Conservation (phyloP, 108 stramenopile genomes). For the Skeletonema menzelii region DNA sequence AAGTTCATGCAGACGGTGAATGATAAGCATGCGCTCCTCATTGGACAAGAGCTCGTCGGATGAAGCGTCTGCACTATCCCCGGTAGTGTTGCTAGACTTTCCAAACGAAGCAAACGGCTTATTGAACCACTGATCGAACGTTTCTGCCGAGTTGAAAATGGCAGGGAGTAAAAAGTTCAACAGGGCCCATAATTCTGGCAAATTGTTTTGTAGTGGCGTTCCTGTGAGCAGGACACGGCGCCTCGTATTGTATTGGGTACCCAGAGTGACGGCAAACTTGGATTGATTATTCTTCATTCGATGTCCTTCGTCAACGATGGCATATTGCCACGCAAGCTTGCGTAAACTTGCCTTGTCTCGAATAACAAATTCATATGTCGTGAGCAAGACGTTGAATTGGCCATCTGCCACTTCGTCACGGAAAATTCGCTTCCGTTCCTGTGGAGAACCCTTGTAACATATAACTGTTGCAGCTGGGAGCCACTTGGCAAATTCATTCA, state of each 20-base stretch:
- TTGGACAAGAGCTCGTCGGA: constrained; percentile 64
- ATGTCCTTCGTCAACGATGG: constrained; percentile 98
- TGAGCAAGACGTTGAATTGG: constrained; percentile 82
- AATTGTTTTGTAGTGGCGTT: constrained; percentile 97
- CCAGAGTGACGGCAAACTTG: constrained; percentile 96
- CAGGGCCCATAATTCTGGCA: constrained; percentile 95
- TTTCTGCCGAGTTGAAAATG: constrained; percentile 86
- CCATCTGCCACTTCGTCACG: constrained; percentile 75
- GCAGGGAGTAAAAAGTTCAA: constrained; percentile 93
- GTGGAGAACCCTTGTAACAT: constrained; percentile 66
- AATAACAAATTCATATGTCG: constrained; percentile 96
- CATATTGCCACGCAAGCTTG: constrained; percentile 91
- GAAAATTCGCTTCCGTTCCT: constrained; percentile 76
- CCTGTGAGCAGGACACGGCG: constrained; percentile 96
- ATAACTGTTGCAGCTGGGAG: constrained; percentile 92
- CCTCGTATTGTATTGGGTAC: constrained; percentile 81
- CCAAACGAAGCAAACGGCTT: constrained; percentile 86
- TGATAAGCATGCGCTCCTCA: constrained; percentile 85
- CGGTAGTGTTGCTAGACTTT: constrained; percentile 17
- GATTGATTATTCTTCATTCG: constrained; percentile 95
- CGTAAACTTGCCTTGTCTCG: constrained; percentile 94
- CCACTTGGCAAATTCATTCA: constrained; percentile 90
- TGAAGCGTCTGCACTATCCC: constrained; percentile 42
- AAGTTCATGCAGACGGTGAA: constrained; percentile 91
- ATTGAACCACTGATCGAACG: constrained; percentile 95